phyloP scores from a whole-genome alignment of 2,329 filamentous ascomycete species.

The Rutstroemia sydowiana region DNA sequence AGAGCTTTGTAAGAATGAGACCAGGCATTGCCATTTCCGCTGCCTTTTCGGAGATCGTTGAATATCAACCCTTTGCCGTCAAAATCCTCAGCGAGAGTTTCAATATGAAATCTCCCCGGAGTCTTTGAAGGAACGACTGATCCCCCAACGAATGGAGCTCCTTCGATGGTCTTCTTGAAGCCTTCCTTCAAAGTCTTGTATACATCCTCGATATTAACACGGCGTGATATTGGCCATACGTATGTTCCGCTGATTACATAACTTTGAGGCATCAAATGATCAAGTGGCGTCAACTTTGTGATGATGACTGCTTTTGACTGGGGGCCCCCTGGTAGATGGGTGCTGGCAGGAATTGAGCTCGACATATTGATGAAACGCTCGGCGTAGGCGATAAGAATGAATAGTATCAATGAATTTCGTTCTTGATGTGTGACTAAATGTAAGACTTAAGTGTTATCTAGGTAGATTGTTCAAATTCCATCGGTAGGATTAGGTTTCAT shows the following conservation, averaged over 20 bases:
- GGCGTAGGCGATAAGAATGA: too few species aligned
- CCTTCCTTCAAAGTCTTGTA: not conserved
- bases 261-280: constrained; percentile 1
- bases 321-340: not conserved
- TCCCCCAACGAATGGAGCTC: constrained; percentile 1
- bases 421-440: too few species aligned
- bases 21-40: not conserved
- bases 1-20: constrained; percentile 2
- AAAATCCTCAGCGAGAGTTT: not conserved
- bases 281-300: constrained; percentile 4
- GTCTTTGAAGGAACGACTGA: not conserved
- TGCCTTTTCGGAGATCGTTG: not conserved
- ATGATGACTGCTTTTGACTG: not conserved
- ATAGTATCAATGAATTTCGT: too few species aligned
- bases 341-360: too few species aligned
- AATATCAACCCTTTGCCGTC: not conserved
- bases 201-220: constrained; percentile 2
- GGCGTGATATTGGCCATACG: constrained; percentile 2
- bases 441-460: too few species aligned
- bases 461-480: too few species aligned
- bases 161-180: not conserved
- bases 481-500: too few species aligned
- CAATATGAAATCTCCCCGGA: not conserved
- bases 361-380: too few species aligned
- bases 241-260: not conserved